A percentile compares a stretch with the other conserved stretches of the same genome.
Conservation (phyloP, 2,329 filamentous ascomycete genomes). For the Aspergillus arachidicola region DNA sequence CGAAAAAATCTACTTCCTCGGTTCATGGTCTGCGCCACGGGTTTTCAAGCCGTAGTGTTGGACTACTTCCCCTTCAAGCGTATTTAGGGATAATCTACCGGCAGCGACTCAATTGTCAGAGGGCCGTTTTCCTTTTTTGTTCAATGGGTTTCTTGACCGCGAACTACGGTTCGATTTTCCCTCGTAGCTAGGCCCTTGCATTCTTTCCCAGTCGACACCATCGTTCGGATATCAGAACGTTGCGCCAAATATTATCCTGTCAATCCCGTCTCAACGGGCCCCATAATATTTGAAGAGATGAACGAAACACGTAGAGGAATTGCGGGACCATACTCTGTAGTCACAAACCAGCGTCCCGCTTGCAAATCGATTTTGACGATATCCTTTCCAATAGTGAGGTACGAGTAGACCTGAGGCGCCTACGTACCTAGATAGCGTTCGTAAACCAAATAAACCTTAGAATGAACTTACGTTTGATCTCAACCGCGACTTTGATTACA, state of each 20-base stretch:
- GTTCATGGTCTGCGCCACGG: conserved; percentile 38
- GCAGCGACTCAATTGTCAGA: background rate
- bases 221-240: background rate
- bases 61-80: background rate
- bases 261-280: background rate
- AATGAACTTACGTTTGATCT: background rate
- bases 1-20: conserved; percentile 69
- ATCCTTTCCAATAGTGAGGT: background rate
- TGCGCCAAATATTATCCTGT: background rate
- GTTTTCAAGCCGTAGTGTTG: background rate
- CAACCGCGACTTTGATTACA: background rate
- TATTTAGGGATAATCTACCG: background rate
- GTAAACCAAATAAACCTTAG: background rate
- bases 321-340: background rate
- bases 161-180: background rate
- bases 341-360: too few species aligned
- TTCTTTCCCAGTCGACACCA: background rate
- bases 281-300: background rate
- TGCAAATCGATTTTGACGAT: background rate
- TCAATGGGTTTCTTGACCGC: background rate
- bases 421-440: background rate
- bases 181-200: background rate
- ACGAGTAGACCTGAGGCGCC: background rate
- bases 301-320: background rate
- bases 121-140: background rate